Evolutionary conservation across 2,329 filamentous ascomycete genomes (phyloP), one percentile per base, ranked within the genome.

Genomic region (Fusarium fujikuroi): DNA sequence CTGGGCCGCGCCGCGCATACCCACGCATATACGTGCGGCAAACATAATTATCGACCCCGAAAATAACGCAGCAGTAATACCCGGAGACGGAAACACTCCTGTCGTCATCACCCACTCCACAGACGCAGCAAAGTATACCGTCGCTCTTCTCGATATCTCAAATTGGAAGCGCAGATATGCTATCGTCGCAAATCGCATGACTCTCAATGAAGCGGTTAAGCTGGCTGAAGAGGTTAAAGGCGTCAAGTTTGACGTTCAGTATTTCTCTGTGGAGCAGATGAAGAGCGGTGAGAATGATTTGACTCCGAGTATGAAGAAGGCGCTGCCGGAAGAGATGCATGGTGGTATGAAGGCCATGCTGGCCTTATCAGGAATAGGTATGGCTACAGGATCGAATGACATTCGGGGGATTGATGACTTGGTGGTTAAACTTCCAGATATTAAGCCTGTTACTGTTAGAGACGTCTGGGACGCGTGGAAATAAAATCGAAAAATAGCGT

Each of bases 391-490:
- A 5, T 23, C 30, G 1, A 34, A 40, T n/a, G 16, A 60, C 11
- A 34, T 63, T 0, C 19, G 12, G 3, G 21, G 10, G 2, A 21
- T 23, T 2, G n/a, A 42, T 34, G 19, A 63, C 18, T 3, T 63
- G 12, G 11, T 60, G 3, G 5, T 4, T 2, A 2, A 30, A 5
- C 49, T 63, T 18, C 54, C 60, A 5, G 7, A 23, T 4, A 34
- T 49, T 3, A 40, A 30, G 7, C n/a, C 19, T 3, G 9, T 60
- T 16, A 49, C 60, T 21, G 19, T 60, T 0, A 25, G 16, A 3
- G 19, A 47, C 2, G 54, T 63, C 9, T 63, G 54, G 54, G 43
- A 42, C 49, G 42, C 19, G 5, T 50, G 57, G 57, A 63, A 43
- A 37, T 53, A 28, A 15, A 15, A 9, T 9, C 2, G 0, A 4